Base-by-base conservation (phyloP, 257 asterid species). In the Dorcoceras hygrometricum region DNA sequence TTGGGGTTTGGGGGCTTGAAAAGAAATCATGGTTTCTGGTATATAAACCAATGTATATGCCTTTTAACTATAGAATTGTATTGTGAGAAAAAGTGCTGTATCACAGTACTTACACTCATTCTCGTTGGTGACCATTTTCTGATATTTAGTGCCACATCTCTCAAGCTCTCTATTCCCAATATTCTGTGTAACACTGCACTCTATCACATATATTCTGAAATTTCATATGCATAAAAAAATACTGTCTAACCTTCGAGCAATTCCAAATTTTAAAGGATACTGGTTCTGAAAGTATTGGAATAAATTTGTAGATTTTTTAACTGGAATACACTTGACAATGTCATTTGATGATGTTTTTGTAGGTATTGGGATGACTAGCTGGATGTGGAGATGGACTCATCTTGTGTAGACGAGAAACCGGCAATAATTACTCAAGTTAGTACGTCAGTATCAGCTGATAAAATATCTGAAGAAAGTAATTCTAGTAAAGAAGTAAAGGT, bases 371-470 rank as follows among this genome's bases (percentile, higher is more conserved):
- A 75, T 63, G 62, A 69, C 67, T 72, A 82, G 72, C 91, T 85
- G 23, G 89, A 86, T 82, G 70, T 78, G 88, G 91, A 87, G 66
- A 87, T 87, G 94, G 90, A 84, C 68, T 83, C 87, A 23, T 76
- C 77, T 63, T 78, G 80, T 53, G 78, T 78, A 9, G 78, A 80
- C 6, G 91, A 78, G 51, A 82, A 82, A 62, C 79, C 83, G 2
- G 84, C 78, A 66, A 70, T 81, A 32, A 71, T 66, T 64, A 66
- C 76, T 50, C 72, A 63, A 60, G 72, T 79, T 53, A 48, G 73
- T 24, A 24, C 66, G 50, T 25, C 48, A 39, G 71, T 19, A 61
- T 69, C 69, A 68, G 66, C 58, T 23, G 71, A 76, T 25, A 77
- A 71, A 75, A 39, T 64, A 73, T 74, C 70, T 22, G 68, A 68